Evolutionary conservation across 495 filamentous ascomycete genomes (phyloP).

Genomic region (Chaetomidium leptoderma): DNA sequence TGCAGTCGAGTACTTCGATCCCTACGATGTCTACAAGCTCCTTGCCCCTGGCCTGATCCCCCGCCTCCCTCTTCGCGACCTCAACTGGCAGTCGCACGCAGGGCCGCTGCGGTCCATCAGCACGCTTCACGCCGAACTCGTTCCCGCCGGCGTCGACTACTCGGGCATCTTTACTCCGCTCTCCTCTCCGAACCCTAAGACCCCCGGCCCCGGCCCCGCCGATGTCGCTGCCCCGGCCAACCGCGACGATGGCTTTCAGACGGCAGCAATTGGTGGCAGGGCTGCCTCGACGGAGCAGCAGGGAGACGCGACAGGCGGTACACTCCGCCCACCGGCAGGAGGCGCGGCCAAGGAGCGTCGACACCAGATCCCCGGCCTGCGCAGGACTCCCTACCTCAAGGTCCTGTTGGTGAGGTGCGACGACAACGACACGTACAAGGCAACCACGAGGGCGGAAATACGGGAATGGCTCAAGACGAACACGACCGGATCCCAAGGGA

Average conservation of each 20-base stretch:
- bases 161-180: constrained; percentile 38
- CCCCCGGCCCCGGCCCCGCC: constrained; percentile 33
- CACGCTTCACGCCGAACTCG: constrained; percentile 82
- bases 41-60: constrained; percentile 70
- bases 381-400: constrained; percentile 92
- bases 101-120: constrained; percentile 88
- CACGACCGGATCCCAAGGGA: constrained; percentile 52
- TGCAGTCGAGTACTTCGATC: constrained; percentile 76
- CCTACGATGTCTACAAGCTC: constrained; percentile 75
- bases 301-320: constrained; percentile 26
- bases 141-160: constrained; percentile 49
- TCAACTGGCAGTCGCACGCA: constrained; percentile 93
- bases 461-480: constrained; percentile 88
- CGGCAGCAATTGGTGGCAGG: constrained; percentile 34
- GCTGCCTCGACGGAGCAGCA: constrained; percentile 33
- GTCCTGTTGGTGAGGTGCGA: constrained; percentile 84
- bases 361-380: constrained; percentile 92
- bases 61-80: constrained; percentile 82
- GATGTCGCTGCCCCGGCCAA: constrained; percentile 39
- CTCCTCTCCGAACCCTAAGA: constrained; percentile 34
- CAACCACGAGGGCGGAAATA: constrained; percentile 66
- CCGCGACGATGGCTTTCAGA: constrained; percentile 51
- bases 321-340: constrained; percentile 20
- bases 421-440: constrained; percentile 90
- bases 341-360: constrained; percentile 54